Evolutionary conservation across 176 grass and related monocot genomes (phyloP), one percentile per base, ranked within the genome.

Genomic region (Alopecurus myosuroides): DNA sequence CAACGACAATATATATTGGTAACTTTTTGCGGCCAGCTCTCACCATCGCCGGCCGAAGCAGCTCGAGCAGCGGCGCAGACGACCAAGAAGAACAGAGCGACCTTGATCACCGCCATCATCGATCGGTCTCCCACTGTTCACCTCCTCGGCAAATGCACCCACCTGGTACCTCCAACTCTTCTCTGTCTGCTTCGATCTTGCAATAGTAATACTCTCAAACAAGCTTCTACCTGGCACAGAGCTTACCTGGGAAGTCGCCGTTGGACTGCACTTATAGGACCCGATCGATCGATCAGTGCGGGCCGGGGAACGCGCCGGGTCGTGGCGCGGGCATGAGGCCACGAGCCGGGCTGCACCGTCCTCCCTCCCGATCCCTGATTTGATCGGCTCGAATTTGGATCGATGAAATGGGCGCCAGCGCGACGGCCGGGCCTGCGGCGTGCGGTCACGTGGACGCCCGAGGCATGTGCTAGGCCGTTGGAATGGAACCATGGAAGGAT

Each of bases 41-140:
- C 76, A 84, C 87, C 87, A 51, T 88, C 76, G 34, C 42, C 41
- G 13, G 60, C 70, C 9, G 58, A 87, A 42, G 50, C 56, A 26
- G 67, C 33, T 25, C 19, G 65, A 14, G 67, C 81, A 30, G 75
- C 66, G 1, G 26, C 19, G 81, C 42, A 35, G 81, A 73, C 35
- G 25, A 78, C 18, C 86, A 88, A 39, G 64, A 88, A 49, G 51
- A 84, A 13, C 13, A 84, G 19, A 80, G 25, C 65, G 11, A 26
- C 30, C 45, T 28, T 74, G 87, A 37, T 44, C 42, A 1, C 44
- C 87, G 80, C 15, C 70, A 10, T 70, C 36, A 18, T 33, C 48
- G 48, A 19, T 33, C 48, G 48, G 6, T 88, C 75, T 76, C 48
- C 45, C 26, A 31, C 31, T 20, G 25, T 41, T 17, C 17, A 19